Conservation (phyloP, 768 basidiomycete species). For the Boletellus ananas region DNA sequence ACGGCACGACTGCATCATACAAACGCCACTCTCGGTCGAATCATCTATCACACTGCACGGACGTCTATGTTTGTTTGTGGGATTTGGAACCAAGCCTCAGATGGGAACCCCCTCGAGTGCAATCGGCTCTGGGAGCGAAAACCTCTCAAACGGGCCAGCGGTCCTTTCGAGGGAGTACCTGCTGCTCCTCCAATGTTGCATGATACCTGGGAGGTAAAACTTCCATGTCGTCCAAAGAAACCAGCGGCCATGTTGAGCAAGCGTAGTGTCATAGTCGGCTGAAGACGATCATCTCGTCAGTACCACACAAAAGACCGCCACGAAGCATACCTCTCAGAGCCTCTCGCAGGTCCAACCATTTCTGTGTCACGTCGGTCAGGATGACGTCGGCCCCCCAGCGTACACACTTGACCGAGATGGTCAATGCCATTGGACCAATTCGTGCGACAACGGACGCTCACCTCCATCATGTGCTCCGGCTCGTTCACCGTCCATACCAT, state of each 20-base stretch:
- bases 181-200: slow-evolving; percentile 25
- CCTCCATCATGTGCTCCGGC: slow-evolving; percentile 87
- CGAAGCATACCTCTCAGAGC: slow-evolving; percentile 49
- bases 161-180: slow-evolving; percentile 42
- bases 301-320: neutral
- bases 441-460: slow-evolving; percentile 28
- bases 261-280: slow-evolving; percentile 68
- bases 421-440: neutral
- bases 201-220: slow-evolving; percentile 54
- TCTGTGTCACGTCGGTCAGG: slow-evolving; percentile 70
- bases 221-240: slow-evolving; percentile 71
- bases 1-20: too few species aligned
- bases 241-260: slow-evolving; percentile 56
- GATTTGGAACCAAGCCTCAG: slow-evolving; percentile 4
- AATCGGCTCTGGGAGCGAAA: slow-evolving; percentile 25
- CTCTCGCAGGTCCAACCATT: slow-evolving; percentile 61
- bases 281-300: slow-evolving; percentile 1
- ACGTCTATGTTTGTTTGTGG: neutral
- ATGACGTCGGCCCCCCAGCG: slow-evolving; percentile 78
- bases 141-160: slow-evolving; percentile 52
- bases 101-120: slow-evolving; percentile 13
- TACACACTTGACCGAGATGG: slow-evolving; percentile 48
- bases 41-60: slow-evolving; percentile 3
- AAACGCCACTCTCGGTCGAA: too few species aligned
- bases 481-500: slow-evolving; percentile 98